phyloP scores from a whole-genome alignment of 495 filamentous ascomycete genomes.

The Penicillium pancosmium region DNA sequence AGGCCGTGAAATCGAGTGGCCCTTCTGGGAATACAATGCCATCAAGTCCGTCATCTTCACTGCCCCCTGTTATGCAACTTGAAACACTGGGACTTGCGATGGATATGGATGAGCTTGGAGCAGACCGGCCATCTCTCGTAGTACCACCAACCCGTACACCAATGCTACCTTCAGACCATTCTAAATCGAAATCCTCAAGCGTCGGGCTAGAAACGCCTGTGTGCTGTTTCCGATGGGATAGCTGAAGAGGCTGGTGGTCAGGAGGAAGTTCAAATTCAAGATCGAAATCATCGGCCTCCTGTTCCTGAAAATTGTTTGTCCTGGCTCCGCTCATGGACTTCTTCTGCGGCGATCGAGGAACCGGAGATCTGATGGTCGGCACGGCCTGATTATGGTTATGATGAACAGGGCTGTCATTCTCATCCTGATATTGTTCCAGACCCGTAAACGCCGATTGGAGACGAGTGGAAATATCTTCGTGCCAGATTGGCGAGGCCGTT shows the following conservation, averaged over 20 bases:
- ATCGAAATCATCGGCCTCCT: conserved; percentile 70
- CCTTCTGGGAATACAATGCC: conserved; percentile 83
- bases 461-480: conserved; percentile 30
- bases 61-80: conserved; percentile 88
- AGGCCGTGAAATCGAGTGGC: conserved; percentile 76
- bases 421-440: conserved; percentile 64
- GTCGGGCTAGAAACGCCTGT: conserved; percentile 58
- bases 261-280: conserved; percentile 74
- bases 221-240: conserved; percentile 61
- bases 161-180: conserved; percentile 91
- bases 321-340: conserved; percentile 17
- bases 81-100: conserved; percentile 88
- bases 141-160: conserved; percentile 88
- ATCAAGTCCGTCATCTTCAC: conserved; percentile 86
- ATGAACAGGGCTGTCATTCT: conserved; percentile 58
- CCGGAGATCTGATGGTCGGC: conserved; percentile 69
- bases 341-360: conserved; percentile 56
- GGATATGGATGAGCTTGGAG: conserved; percentile 82
- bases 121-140: conserved; percentile 70
- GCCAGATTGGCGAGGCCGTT: conserved; percentile 34
- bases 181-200: conserved; percentile 76
- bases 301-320: conserved; percentile 27
- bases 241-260: conserved; percentile 57
- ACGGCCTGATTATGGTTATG: conserved; percentile 55
- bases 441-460: conserved; percentile 30